Percentiles rank a stretch among this genome's conserved stretches.
Evolutionary conservation across 2,329 filamentous ascomycete species (phyloP).

Genomic region (Ceratocystis ficicola): DNA sequence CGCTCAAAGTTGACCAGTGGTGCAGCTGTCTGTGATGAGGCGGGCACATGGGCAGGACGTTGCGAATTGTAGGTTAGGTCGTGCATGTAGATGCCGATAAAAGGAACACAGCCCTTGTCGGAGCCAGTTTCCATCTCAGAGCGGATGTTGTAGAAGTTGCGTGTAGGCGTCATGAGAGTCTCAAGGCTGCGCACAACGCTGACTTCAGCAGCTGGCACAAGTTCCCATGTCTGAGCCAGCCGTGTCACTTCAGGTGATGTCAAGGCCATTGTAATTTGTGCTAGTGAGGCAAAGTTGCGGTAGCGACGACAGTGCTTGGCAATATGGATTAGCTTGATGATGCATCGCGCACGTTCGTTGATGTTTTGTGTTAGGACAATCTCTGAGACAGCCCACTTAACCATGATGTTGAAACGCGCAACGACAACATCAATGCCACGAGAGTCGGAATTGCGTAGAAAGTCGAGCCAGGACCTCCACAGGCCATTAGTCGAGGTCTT

Average conservation of each 20-base stretch:
- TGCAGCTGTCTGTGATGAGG: conserved; percentile 51
- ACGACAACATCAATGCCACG: conserved; percentile 73
- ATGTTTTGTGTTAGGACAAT: conserved; percentile 60
- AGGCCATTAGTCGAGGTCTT: conserved; percentile 54
- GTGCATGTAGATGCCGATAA: conserved; percentile 73
- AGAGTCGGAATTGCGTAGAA: conserved; percentile 58
- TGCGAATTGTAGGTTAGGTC: conserved; percentile 73
- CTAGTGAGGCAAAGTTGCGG: conserved; percentile 74
- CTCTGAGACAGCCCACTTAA: conserved; percentile 76
- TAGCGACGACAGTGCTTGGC: conserved; percentile 62
- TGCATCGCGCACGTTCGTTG: conserved; percentile 60
- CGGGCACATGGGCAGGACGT: conserved; percentile 57
- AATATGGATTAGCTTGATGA: conserved; percentile 74
- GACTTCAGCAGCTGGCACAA: conserved; percentile 54
- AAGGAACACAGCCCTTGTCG: conserved; percentile 66
- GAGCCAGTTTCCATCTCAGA: conserved; percentile 63
- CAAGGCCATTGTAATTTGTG: conserved; percentile 65
- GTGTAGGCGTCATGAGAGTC: conserved; percentile 58
- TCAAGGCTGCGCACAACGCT: conserved; percentile 58
- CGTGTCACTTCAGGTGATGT: conserved; percentile 60
- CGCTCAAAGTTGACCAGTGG: conserved; percentile 74
- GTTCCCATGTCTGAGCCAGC: conserved; percentile 56
- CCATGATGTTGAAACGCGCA: conserved; percentile 76
- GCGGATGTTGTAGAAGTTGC: conserved; percentile 65
- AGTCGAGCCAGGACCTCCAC: conserved; percentile 69